These are phyloP conservation scores for Purshia tridentata DNA, from an alignment of 306 rosid species.

Conservation along the genomic window DNA sequence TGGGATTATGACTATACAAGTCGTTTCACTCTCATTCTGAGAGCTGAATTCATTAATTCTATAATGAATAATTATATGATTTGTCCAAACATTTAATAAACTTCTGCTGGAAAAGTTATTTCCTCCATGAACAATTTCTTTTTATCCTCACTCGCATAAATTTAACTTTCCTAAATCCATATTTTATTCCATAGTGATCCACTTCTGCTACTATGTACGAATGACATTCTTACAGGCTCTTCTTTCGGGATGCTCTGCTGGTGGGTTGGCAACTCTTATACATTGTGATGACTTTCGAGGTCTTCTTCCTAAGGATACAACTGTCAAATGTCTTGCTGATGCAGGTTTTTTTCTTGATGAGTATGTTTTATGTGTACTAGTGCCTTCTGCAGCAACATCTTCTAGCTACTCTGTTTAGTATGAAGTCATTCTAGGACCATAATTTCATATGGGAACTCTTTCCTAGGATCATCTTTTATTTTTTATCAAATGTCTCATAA, in stretches of 20 bases:
- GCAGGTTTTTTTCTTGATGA: slow-evolving; percentile 97
- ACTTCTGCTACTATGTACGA: neutral
- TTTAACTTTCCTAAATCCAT: slow-evolving; percentile 1
- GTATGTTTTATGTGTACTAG: slow-evolving; percentile 55
- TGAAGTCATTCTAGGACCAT: slow-evolving; percentile 4
- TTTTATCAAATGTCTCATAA: neutral
- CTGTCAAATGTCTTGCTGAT: slow-evolving; percentile 89
- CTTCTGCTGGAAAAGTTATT: neutral
- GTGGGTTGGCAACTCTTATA: slow-evolving; percentile 92
- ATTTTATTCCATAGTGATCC: neutral
- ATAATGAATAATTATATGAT: neutral
- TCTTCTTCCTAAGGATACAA: slow-evolving; percentile 50
- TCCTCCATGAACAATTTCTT: slow-evolving; percentile 1
- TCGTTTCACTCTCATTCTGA: neutral
- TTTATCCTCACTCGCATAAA: neutral
- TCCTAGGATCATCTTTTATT: neutral
- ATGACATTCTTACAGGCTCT: slow-evolving; percentile 62
- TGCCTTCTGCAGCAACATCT: slow-evolving; percentile 20
- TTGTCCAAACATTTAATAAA: neutral
- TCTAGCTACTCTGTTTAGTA: neutral
- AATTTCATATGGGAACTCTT: neutral
- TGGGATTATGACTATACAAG: neutral
- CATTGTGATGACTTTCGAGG: slow-evolving; percentile 80
- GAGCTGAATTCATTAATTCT: neutral
- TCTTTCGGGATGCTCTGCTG: slow-evolving; percentile 98